Conservation (phyloP, 371 early-diverging fungal species). For the Dinochytrium kinnereticum region DNA sequence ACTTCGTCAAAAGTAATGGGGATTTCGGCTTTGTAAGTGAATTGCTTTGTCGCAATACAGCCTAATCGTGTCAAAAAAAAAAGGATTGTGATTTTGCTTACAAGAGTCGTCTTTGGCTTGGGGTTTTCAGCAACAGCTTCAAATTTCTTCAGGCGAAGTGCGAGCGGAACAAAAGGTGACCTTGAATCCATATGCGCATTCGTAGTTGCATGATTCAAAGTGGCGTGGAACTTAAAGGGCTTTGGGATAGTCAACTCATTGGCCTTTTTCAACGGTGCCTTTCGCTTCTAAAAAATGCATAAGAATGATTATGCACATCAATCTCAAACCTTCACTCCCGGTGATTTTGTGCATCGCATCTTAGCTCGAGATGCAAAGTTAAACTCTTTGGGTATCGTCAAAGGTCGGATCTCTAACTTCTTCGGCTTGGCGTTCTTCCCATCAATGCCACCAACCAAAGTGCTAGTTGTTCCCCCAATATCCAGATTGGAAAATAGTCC, state of each 20-base stretch:
- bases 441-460: neutral
- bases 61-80: neutral
- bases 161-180: conserved; percentile 56
- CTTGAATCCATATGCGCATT: conserved; percentile 20
- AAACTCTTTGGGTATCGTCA: conserved; percentile 47
- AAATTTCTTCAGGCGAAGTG: conserved; percentile 43
- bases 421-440: neutral
- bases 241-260: conserved; percentile 52
- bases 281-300: conserved; percentile 26
- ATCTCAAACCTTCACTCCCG: conserved; percentile 26
- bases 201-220: neutral
- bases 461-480: too few species aligned
- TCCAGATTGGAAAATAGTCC: neutral
- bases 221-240: conserved; percentile 53
- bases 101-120: conserved; percentile 30
- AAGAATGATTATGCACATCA: neutral
- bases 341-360: conserved; percentile 11
- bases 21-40: conserved; percentile 50
- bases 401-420: neutral
- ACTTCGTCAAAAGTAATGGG: conserved; percentile 50
- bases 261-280: conserved; percentile 28
- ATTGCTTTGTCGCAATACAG: neutral
- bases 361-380: conserved; percentile 29
- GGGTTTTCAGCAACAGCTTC: neutral
- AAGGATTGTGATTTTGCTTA: conserved; percentile 27